A percentile compares a stretch with the other conserved stretches of the same genome.
phyloP scores from a whole-genome alignment of 805 yeast species.

The Ogataea wickerhamii region DNA sequence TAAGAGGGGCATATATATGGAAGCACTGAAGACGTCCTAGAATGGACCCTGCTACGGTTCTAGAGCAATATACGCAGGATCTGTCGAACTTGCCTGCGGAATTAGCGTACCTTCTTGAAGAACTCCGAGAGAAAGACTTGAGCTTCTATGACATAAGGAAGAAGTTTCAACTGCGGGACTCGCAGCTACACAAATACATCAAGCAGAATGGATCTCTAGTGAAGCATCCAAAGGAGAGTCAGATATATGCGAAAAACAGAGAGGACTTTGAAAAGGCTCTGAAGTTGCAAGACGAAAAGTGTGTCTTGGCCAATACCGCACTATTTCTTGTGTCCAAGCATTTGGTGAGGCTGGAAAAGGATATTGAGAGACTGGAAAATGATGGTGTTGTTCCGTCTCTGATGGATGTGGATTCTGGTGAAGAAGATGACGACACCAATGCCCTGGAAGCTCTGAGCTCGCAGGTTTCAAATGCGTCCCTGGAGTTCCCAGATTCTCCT shows the following conservation, averaged over 20 bases:
- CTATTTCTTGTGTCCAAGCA: slow-evolving; percentile 75
- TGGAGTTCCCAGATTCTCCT: slow-evolving; percentile 14
- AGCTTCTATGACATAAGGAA: slow-evolving; percentile 62
- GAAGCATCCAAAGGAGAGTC: slow-evolving; percentile 78
- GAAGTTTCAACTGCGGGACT: slow-evolving; percentile 66
- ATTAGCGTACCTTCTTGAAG: slow-evolving; percentile 73
- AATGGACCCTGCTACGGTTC: slow-evolving; percentile 88
- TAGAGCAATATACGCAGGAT: slow-evolving; percentile 61
- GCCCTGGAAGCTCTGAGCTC: slow-evolving; percentile 17
- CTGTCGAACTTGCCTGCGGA: slow-evolving; percentile 85
- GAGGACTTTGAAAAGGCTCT: slow-evolving; percentile 62
- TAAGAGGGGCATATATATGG: too few relatives aligned
- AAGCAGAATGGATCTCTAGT: slow-evolving; percentile 77
- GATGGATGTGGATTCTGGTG: slow-evolving; percentile 30
- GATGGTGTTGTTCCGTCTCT: slow-evolving; percentile 73
- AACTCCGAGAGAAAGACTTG: slow-evolving; percentile 66
- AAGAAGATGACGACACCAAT: slow-evolving; percentile 11
- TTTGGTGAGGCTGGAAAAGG: slow-evolving; percentile 66
- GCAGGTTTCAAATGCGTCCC: slow-evolving; percentile 19
- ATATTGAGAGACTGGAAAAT: slow-evolving; percentile 67
- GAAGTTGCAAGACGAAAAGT: slow-evolving; percentile 71
- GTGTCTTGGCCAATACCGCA: slow-evolving; percentile 77
- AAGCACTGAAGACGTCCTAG: too few relatives aligned
- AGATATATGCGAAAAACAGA: slow-evolving; percentile 58
- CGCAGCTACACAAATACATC: slow-evolving; percentile 78